phyloP scores from a whole-genome alignment of 2,329 filamentous ascomycete species.

The Metarhizium anisopliae region DNA sequence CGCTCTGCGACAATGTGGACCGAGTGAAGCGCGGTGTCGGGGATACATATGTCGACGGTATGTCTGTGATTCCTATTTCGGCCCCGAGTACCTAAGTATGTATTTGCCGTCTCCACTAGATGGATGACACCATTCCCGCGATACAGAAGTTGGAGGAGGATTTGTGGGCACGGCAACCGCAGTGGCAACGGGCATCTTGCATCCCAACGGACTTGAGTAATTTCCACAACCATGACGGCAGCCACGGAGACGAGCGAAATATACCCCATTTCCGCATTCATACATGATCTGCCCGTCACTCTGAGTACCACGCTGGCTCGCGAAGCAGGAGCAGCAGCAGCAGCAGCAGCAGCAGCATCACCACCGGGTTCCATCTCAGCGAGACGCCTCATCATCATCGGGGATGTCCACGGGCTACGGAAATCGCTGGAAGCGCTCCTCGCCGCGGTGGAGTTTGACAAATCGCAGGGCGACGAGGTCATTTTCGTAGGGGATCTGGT shows the following conservation, averaged over 20 bases:
- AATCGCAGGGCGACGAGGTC: conserved; percentile 48
- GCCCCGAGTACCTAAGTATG: too few species aligned
- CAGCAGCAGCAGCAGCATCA: neutral
- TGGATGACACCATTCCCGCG: too few species aligned
- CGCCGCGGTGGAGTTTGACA: conserved; percentile 53
- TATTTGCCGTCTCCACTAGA: too few species aligned
- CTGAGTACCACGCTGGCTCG: neutral
- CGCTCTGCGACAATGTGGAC: too few species aligned
- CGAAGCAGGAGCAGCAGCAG: neutral
- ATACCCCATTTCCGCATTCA: neutral
- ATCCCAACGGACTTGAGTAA: too few species aligned
- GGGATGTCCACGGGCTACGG: conserved; percentile 82
- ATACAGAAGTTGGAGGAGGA: too few species aligned
- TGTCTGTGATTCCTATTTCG: too few species aligned
- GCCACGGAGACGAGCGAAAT: neutral
- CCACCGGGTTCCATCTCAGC: neutral
- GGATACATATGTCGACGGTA: too few species aligned
- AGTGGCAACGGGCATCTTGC: too few species aligned
- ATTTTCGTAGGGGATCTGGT: conserved; percentile 68
- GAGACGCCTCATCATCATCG: conserved; percentile 53
- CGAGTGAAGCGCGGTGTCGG: too few species aligned
- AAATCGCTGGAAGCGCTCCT: conserved; percentile 55
- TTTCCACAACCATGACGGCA: neutral
- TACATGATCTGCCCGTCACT: neutral
- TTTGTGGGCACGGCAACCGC: too few species aligned